A percentile compares a stretch with the other conserved stretches of the same genome.
Evolutionary conservation across 306 rosid species (phyloP).

Genomic region (Echinosophora koreensis): DNA sequence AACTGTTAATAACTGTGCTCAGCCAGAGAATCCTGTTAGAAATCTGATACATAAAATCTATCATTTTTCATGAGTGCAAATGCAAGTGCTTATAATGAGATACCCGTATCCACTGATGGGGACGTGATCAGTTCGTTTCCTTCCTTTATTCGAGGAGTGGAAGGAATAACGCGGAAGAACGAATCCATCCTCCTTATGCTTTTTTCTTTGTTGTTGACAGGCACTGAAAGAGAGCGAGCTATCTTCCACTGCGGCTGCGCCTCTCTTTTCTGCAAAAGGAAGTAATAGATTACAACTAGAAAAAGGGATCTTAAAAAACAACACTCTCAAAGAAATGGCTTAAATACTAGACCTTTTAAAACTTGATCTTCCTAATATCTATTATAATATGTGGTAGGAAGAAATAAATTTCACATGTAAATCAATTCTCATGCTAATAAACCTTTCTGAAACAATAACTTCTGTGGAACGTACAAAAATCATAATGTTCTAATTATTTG

Average conservation of each 20-base stretch:
- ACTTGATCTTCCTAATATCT: conserved; percentile 10
- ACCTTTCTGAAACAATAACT: conserved; percentile 4
- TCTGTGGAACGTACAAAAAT: conserved; percentile 5
- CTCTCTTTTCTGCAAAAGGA: conserved; percentile 68
- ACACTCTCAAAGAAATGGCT: conserved; percentile 1
- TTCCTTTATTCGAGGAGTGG: conserved; percentile 87
- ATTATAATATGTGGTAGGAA: not conserved
- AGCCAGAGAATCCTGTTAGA: not conserved
- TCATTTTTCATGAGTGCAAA: conserved; percentile 23
- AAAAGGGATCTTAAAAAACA: conserved; percentile 24
- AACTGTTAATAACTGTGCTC: conserved; percentile 4
- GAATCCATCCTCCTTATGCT: conserved; percentile 86
- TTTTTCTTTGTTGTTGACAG: conserved; percentile 69
- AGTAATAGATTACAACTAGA: conserved; percentile 33
- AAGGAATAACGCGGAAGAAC: conserved; percentile 84
- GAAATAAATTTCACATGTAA: not conserved
- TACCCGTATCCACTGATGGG: conserved; percentile 72
- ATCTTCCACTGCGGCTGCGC: conserved; percentile 59
- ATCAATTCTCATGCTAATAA: conserved; percentile 1
- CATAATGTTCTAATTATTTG: conserved; percentile 12
- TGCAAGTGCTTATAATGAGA: conserved; percentile 18
- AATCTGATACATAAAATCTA: conserved; percentile 33
- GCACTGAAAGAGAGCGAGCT: conserved; percentile 95
- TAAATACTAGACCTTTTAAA: not conserved
- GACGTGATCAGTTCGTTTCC: conserved; percentile 55